phyloP scores from a whole-genome alignment of 2,329 filamentous ascomycete genomes.

The Xylaria sp. region DNA sequence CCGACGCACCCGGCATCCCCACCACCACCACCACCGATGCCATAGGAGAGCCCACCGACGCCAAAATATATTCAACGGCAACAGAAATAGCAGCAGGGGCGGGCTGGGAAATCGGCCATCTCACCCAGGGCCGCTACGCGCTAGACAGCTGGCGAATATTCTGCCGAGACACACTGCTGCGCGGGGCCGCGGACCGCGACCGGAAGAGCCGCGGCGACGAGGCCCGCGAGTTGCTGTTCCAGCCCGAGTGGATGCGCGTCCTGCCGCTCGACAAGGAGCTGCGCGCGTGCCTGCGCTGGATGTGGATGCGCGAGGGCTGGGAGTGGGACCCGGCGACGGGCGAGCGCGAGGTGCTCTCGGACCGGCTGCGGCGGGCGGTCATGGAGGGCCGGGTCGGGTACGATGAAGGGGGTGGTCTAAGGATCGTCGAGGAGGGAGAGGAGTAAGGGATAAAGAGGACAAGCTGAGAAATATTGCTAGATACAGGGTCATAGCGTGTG shows the following conservation, averaged over 20 bases:
- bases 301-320: conserved; percentile 88
- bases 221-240: conserved; percentile 63
- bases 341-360: conserved; percentile 55
- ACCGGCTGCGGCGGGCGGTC: conserved; percentile 59
- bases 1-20: neutral
- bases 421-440: conserved; percentile 39
- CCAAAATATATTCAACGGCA: too few relatives aligned
- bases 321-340: conserved; percentile 78
- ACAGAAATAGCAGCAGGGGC: too few relatives aligned
- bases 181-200: conserved; percentile 64
- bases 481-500: too few relatives aligned
- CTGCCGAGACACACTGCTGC: conserved; percentile 77
- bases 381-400: conserved; percentile 60
- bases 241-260: conserved; percentile 91
- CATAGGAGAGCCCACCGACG: too few relatives aligned
- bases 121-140: conserved; percentile 81
- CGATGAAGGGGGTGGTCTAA: conserved; percentile 52
- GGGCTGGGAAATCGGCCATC: conserved; percentile 86
- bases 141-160: conserved; percentile 94
- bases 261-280: conserved; percentile 84
- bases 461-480: too few relatives aligned
- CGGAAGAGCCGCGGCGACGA: conserved; percentile 64
- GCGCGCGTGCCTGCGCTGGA: conserved; percentile 84
- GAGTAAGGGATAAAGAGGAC: neutral
- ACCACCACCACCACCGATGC: too few relatives aligned